phyloP scores from a whole-genome alignment of 768 basidiomycete genomes.

The Suillus hirtellus region DNA sequence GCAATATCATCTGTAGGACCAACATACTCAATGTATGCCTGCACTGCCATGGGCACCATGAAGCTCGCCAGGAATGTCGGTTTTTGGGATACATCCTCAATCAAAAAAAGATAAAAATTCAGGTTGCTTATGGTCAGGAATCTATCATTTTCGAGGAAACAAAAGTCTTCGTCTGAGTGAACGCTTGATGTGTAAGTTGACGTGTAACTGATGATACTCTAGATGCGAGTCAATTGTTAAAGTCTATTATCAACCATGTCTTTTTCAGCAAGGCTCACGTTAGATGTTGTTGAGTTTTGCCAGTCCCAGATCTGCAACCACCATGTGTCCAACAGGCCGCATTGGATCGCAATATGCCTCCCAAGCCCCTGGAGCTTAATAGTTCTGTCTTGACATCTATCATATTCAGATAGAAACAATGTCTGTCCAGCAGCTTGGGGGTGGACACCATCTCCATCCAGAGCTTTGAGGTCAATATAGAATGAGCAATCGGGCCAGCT shows the following conservation, averaged over 20 bases:
- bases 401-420: not conserved
- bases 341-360: not conserved
- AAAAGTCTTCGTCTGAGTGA: not conserved
- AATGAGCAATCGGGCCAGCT: not conserved
- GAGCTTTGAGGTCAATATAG: not conserved
- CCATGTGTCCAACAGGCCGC: not conserved
- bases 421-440: not conserved
- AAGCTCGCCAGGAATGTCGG: not conserved
- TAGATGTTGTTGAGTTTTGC: not conserved
- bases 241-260: not conserved
- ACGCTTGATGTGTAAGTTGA: no score
- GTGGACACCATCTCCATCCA: not conserved
- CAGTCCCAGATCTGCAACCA: constrained; percentile 6
- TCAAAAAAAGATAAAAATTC: not conserved
- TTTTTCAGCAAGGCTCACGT: constrained; percentile 1
- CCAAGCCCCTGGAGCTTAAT: not conserved
- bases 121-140: not conserved
- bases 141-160: constrained; percentile 4
- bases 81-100: not conserved
- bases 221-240: not conserved
- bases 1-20: no score
- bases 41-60: not conserved
- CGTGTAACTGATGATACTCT: not conserved
- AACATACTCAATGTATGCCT: no score
- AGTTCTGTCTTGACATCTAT: no score